These are phyloP conservation scores for Dioszegia hungarica DNA, from an alignment of 768 basidiomycete species.

Conservation along the genomic window DNA sequence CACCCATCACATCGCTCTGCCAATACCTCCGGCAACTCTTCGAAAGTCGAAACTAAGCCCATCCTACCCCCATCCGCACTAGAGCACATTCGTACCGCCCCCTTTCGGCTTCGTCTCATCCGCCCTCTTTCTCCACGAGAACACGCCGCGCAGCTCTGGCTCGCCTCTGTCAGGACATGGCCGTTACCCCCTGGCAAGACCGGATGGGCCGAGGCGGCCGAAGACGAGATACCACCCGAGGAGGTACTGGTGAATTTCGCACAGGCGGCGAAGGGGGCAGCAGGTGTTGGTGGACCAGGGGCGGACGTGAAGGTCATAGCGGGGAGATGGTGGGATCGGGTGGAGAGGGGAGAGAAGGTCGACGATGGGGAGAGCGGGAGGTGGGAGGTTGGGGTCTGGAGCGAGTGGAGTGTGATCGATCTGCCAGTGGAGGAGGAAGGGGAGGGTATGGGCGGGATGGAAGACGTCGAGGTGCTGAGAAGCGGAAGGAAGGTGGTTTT, in stretches of 20 bases:
- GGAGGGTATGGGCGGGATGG: background rate
- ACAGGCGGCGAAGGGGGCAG: background rate
- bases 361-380: conserved; percentile 9
- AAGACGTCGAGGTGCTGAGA: background rate
- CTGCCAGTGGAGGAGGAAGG: background rate
- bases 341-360: conserved; percentile 21
- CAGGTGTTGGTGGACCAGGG: background rate
- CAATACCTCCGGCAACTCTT: no score
- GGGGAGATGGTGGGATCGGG: conserved; percentile 1
- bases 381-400: conserved; percentile 24
- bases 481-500: conserved; percentile 8
- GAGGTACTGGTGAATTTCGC: conserved; percentile 2
- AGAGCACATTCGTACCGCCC: conserved; percentile 10
- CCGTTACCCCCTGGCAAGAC: background rate
- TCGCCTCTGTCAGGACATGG: conserved; percentile 2
- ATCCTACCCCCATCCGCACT: background rate
- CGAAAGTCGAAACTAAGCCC: background rate
- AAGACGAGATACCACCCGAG: background rate
- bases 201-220: background rate
- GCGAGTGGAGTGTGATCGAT: background rate
- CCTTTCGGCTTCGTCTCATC: background rate
- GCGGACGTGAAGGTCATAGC: conserved; percentile 2
- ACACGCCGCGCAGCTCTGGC: conserved; percentile 5
- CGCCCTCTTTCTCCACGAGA: background rate
- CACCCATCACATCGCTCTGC: background rate